phyloP scores from a whole-genome alignment of 2,329 filamentous ascomycete genomes.

The Calonectria naviculata region DNA sequence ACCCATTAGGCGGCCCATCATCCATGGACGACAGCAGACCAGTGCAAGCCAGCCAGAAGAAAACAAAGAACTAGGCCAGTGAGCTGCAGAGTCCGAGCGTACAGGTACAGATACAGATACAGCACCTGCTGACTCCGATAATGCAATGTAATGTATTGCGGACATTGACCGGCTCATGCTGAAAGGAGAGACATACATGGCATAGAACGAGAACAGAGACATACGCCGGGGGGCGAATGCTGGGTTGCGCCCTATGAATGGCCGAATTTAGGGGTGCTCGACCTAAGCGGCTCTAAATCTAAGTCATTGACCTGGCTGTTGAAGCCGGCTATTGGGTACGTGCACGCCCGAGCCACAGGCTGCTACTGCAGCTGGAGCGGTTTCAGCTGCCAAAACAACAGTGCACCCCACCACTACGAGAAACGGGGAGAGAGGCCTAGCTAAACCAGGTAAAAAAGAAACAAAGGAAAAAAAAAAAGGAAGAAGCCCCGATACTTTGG shows the following conservation, averaged over 20 bases:
- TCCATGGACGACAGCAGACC: neutral
- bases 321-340: neutral
- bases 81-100: conserved; percentile 36
- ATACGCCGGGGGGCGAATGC: neutral
- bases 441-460: neutral
- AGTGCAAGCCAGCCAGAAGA: neutral
- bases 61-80: conserved; percentile 5
- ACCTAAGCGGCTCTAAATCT: neutral
- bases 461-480: neutral
- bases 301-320: neutral
- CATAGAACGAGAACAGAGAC: neutral
- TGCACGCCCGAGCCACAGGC: conserved; percentile 12
- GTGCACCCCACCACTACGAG: neutral
- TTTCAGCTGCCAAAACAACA: conserved; percentile 28
- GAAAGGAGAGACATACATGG: conserved; percentile 7
- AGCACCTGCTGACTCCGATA: neutral
- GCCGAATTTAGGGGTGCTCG: neutral
- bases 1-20: neutral
- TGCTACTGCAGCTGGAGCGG: conserved; percentile 15
- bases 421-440: neutral
- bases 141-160: conserved; percentile 9
- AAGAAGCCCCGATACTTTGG: conserved; percentile 2
- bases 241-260: neutral
- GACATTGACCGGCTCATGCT: neutral
- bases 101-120: conserved; percentile 1